Evolutionary conservation across 306 rosid genomes (phyloP).

Genomic region (Alnus glutinosa): DNA sequence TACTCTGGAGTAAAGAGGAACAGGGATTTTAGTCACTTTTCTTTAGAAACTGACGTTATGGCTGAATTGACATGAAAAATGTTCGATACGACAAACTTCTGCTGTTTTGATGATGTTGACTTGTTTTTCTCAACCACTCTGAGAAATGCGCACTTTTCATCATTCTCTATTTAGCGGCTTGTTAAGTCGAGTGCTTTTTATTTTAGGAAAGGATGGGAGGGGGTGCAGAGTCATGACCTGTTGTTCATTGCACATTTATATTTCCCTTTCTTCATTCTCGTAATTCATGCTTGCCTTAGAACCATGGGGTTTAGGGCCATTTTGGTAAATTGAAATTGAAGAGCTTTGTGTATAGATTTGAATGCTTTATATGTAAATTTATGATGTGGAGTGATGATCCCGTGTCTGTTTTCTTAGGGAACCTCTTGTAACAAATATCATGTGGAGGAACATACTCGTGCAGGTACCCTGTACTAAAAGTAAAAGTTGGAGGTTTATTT

Average conservation of each 20-base stretch:
- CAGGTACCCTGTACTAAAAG: constrained; percentile 54
- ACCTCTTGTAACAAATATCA: constrained; percentile 92
- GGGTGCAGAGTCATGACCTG: background rate
- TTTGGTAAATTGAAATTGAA: background rate
- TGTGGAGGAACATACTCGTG: constrained; percentile 92
- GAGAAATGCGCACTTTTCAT: background rate
- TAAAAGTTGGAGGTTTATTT: background rate
- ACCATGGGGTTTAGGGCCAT: background rate
- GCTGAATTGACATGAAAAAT: background rate
- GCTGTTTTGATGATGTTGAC: background rate
- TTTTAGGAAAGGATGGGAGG: background rate
- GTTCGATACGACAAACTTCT: background rate
- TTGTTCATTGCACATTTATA: background rate
- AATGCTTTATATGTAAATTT: background rate
- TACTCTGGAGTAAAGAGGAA: background rate
- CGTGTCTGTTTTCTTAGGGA: constrained; percentile 60
- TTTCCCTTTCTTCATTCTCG: background rate
- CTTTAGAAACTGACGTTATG: background rate
- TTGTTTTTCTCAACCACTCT: background rate
- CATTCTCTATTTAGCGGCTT: background rate
- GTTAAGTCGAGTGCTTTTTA: background rate
- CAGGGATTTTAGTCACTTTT: background rate
- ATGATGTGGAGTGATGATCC: constrained; percentile 24
- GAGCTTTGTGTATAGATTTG: background rate
- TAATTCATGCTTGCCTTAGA: background rate